A percentile compares a stretch with the other conserved stretches of the same genome.
phyloP scores from a whole-genome alignment of 2,329 filamentous ascomycete genomes.

The Scedosporium aurantiacum region DNA sequence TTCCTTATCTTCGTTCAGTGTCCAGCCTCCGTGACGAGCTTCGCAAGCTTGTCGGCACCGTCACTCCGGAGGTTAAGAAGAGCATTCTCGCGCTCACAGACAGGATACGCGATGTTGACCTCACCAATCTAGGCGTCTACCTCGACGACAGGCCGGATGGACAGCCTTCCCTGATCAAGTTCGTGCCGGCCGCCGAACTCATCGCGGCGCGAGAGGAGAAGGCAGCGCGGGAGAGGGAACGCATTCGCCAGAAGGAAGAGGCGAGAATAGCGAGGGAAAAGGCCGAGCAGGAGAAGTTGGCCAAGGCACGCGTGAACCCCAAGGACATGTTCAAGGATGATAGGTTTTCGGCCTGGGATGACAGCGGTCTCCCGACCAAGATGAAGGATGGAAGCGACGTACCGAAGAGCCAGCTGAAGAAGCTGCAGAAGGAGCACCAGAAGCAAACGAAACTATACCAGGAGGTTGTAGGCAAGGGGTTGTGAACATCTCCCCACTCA shows the following conservation, averaged over 20 bases:
- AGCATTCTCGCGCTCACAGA: constrained; percentile 69
- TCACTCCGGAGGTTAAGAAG: constrained; percentile 46
- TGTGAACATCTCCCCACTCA: not conserved
- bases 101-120: constrained; percentile 65
- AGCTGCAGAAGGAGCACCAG: constrained; percentile 81
- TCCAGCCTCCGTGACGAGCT: constrained; percentile 52
- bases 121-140: constrained; percentile 76
- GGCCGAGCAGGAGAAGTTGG: constrained; percentile 38
- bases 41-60: constrained; percentile 38
- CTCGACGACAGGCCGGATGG: constrained; percentile 67
- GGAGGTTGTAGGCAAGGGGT: constrained; percentile 22
- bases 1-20: constrained; percentile 44
- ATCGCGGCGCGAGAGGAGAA: constrained; percentile 50
- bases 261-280: constrained; percentile 38
- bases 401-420: constrained; percentile 69
- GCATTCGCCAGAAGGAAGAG: constrained; percentile 43
- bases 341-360: constrained; percentile 67
- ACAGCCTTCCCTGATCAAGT: constrained; percentile 62
- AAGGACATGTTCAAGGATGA: constrained; percentile 48
- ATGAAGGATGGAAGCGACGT: constrained; percentile 70
- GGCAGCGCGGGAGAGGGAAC: constrained; percentile 49
- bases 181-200: constrained; percentile 45
- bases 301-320: constrained; percentile 45
- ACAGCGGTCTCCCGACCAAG: constrained; percentile 67
- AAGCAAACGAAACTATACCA: constrained; percentile 79